phyloP scores from a whole-genome alignment of 805 yeast genomes.

The Kluyveromyces nonfermentans region DNA sequence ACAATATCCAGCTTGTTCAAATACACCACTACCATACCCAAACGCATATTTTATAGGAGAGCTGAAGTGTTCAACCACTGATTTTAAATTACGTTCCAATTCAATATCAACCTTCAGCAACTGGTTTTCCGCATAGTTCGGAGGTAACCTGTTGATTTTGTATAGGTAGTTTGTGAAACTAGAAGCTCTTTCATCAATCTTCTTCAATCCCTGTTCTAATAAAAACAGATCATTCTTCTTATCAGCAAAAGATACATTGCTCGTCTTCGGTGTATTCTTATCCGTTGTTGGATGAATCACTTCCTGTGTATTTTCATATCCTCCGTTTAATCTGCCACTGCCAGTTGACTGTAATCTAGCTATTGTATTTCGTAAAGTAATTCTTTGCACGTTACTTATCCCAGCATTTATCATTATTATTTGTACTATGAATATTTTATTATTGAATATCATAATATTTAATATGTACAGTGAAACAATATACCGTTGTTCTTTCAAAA shows the following conservation, averaged over 20 bases:
- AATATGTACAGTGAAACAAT: not conserved
- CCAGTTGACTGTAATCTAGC: constrained; percentile 1
- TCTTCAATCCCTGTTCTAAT: constrained; percentile 21
- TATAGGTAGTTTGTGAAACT: constrained; percentile 20
- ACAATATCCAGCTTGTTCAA: constrained; percentile 56
- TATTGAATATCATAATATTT: not conserved
- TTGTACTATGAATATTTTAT: not conserved
- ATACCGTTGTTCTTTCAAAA: not conserved
- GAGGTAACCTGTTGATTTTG: constrained; percentile 39
- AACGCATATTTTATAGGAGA: constrained; percentile 74
- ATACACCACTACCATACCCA: constrained; percentile 94
- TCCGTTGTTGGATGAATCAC: not conserved
- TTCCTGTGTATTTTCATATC: not conserved
- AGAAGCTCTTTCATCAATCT: constrained; percentile 17
- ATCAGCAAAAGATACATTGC: not conserved
- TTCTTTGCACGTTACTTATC: not conserved
- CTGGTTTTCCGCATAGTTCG: constrained; percentile 52
- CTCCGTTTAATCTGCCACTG: not conserved
- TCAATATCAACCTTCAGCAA: constrained; percentile 37
- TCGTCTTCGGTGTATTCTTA: not conserved
- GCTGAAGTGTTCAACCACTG: constrained; percentile 46
- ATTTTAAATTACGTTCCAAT: constrained; percentile 36
- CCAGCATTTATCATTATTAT: not conserved
- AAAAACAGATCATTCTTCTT: constrained; percentile 10
- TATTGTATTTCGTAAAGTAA: not conserved